A percentile compares a stretch with the other conserved stretches of the same genome.
Evolutionary conservation across 306 rosid genomes (phyloP).

Genomic region (Cucurbita pepo): DNA sequence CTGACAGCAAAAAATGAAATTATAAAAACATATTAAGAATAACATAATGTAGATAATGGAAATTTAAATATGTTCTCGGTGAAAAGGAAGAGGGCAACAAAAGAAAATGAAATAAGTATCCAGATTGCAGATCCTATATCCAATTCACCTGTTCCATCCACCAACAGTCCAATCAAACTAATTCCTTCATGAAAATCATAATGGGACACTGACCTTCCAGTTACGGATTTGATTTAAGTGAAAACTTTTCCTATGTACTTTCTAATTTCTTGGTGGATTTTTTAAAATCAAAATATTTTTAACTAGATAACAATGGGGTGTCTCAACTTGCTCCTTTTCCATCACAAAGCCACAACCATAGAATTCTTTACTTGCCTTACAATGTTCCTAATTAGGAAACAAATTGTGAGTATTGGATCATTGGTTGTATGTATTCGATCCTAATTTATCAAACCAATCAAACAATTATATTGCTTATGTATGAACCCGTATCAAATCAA

Average conservation of each 20-base stretch:
- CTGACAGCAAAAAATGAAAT: slow-evolving; percentile 20
- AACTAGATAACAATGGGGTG: background rate
- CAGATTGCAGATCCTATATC: background rate
- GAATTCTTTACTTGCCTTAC: background rate
- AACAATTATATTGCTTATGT: background rate
- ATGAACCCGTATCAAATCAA: background rate
- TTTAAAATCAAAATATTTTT: background rate
- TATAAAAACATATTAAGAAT: background rate
- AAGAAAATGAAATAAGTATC: background rate
- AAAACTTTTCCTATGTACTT: no score
- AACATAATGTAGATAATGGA: background rate
- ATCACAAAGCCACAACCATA: background rate
- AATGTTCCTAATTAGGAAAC: background rate
- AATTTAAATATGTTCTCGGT: background rate
- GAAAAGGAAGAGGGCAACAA: background rate
- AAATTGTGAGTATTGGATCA: background rate
- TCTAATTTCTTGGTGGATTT: background rate
- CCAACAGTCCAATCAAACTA: background rate
- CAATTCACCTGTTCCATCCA: background rate
- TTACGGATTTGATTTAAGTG: background rate
- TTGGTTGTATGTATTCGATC: background rate
- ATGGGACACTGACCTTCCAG: background rate
- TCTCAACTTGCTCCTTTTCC: background rate
- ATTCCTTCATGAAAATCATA: background rate
- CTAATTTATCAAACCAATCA: background rate